Conservation (phyloP, 2,329 filamentous ascomycete species). For the Ilyonectria sp. region DNA sequence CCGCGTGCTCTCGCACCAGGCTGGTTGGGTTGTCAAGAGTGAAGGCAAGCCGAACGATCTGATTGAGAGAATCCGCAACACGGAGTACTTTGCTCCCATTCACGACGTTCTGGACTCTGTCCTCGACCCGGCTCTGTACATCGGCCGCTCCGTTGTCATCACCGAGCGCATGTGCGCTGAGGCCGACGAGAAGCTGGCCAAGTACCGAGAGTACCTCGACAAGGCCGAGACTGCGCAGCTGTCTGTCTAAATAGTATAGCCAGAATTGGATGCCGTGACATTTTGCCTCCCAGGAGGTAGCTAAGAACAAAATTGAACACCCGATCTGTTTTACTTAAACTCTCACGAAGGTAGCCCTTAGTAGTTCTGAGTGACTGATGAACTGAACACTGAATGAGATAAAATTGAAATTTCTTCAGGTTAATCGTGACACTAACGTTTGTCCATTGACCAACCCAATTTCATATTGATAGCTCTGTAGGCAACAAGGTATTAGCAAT, state of each 20-base stretch:
- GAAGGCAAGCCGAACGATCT: slow-evolving; percentile 41
- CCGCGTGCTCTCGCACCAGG: slow-evolving; percentile 40
- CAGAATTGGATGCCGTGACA: background rate
- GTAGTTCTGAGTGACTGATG: background rate
- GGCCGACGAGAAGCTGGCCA: slow-evolving; percentile 34
- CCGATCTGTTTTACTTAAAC: no score
- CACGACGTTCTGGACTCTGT: slow-evolving; percentile 39
- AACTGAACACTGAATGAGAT: background rate
- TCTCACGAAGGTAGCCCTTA: no score
- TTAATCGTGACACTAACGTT: background rate
- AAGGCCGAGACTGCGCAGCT: slow-evolving; percentile 34
- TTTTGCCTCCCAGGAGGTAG: background rate
- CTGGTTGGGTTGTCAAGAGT: slow-evolving; percentile 34
- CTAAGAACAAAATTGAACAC: background rate
- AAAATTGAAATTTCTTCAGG: background rate
- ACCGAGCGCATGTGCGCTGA: slow-evolving; percentile 37
- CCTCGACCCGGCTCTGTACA: slow-evolving; percentile 36
- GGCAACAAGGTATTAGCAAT: no score
- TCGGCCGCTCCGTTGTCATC: slow-evolving; percentile 34
- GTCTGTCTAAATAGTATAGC: slow-evolving; percentile 18
- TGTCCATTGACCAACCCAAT: background rate
- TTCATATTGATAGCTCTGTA: background rate
- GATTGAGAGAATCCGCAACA: slow-evolving; percentile 38
- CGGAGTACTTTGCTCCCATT: slow-evolving; percentile 40
- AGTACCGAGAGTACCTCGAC: slow-evolving; percentile 31